Evolutionary conservation across 805 yeast species (phyloP), one percentile per base, ranked within the genome.

Genomic region (Ogataea ganodermae): DNA sequence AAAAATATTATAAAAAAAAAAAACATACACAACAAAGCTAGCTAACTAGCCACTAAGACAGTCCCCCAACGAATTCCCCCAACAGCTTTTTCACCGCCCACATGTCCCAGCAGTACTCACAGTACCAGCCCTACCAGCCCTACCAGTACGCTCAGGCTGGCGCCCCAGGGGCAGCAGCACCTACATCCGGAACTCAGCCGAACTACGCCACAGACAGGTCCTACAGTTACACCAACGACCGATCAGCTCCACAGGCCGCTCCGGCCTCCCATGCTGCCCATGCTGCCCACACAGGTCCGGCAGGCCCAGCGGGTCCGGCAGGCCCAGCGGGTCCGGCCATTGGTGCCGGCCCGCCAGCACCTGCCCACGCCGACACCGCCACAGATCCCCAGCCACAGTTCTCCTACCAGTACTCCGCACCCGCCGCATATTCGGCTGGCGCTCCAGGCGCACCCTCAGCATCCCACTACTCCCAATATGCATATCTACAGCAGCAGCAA

Each of bases 391-490:
- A 38, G 42, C 42, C 42, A 26, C 42, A 48, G 24, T 48, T 45
- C 33, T 38, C 50, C 26, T 48, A 51, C 43, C 52, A 45, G 22
- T 48, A 51, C 32, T 42, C 39, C 44, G 44, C 44, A 21, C 38
- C 41, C 17, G 45, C 50, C 14, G 35, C 45, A 30, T 30, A 30
- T 13, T 13, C 51, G 49, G 28, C 42, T 49, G 28, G 21, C 42
- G 13, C 36, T 52, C 10, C 61, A 56, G 42, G 32, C 42, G 22
- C 27, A n/a, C 24, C 36, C 6, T 33, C 33, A 30, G 33, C 33
- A 40, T 44, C 56, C 14, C 56, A 55, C 10, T 50, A 56, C 37
- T 47, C 56, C 18, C 58, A 52, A 30, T 53, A 52, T 37, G 40
- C 52, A 17, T 50, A 53, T 32, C 43, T 50, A 3, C 60, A 51